Conservation (phyloP, 495 filamentous ascomycete species). For the Neurospora sp. region DNA sequence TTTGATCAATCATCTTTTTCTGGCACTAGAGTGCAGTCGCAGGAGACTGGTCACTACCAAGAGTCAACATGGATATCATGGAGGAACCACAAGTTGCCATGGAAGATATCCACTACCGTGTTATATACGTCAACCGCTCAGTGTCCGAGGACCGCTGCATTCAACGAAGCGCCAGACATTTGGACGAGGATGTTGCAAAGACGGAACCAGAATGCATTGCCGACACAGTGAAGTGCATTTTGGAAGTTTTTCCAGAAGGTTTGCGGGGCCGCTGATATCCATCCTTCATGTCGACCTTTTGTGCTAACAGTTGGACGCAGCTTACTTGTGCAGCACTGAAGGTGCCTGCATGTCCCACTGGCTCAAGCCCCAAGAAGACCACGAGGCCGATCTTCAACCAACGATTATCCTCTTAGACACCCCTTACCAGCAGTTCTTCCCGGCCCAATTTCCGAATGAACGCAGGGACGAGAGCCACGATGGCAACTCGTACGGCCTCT, state of each 20-base stretch:
- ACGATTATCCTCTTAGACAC: constrained; percentile 71
- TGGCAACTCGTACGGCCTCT: constrained; percentile 55
- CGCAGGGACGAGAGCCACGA: constrained; percentile 27
- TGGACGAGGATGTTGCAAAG: not conserved
- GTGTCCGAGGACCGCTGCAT: constrained; percentile 47
- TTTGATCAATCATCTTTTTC: not conserved
- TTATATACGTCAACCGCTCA: constrained; percentile 75
- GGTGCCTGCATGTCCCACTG: constrained; percentile 61
- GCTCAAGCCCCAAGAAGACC: constrained; percentile 53
- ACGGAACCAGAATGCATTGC: constrained; percentile 29
- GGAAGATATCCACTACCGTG: constrained; percentile 64
- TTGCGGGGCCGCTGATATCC: constrained; percentile 6
- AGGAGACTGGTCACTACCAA: constrained; percentile 35
- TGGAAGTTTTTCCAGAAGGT: constrained; percentile 43
- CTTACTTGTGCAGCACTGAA: constrained; percentile 63
- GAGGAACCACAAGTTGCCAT: constrained; percentile 25
- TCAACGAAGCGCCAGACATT: not conserved
- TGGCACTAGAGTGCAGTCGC: constrained; percentile 18
- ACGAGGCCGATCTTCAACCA: constrained; percentile 53
- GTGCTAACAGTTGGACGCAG: constrained; percentile 35
- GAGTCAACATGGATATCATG: constrained; percentile 12
- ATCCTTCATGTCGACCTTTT: not conserved
- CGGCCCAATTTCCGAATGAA: constrained; percentile 30
- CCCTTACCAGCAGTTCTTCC: constrained; percentile 36
- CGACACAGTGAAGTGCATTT: constrained; percentile 36